Evolutionary conservation across 2,329 filamentous ascomycete genomes (phyloP).

Genomic region (Verticillium isaacii): DNA sequence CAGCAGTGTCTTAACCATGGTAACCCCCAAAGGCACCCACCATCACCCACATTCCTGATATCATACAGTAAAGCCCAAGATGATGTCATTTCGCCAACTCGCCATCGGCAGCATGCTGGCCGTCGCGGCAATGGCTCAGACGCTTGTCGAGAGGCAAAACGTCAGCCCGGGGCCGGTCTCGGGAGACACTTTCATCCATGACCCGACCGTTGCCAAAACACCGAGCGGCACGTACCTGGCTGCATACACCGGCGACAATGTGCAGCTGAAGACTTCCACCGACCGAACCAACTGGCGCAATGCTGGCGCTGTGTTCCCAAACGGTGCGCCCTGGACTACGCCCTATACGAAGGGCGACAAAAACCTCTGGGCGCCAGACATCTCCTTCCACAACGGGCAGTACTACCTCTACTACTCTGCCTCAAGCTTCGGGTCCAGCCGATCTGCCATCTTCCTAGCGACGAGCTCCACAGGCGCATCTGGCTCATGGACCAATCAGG

Average conservation of each 20-base stretch:
- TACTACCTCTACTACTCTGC: slow-evolving; percentile 28
- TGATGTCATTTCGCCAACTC: slow-evolving; percentile 14
- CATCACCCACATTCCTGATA: not conserved
- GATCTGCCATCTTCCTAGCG: slow-evolving; percentile 25
- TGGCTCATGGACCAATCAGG: slow-evolving; percentile 23
- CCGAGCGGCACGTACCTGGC: slow-evolving; percentile 20
- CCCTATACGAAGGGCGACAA: slow-evolving; percentile 21
- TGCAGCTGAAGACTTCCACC: slow-evolving; percentile 24
- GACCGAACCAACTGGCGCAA: slow-evolving; percentile 24
- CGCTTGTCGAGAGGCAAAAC: slow-evolving; percentile 6
- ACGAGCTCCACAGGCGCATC: slow-evolving; percentile 22
- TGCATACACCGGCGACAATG: slow-evolving; percentile 20
- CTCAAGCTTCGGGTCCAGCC: slow-evolving; percentile 20
- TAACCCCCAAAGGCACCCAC: not conserved
- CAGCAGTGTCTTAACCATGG: not conserved
- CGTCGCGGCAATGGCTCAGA: slow-evolving; percentile 9
- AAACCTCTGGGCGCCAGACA: slow-evolving; percentile 49
- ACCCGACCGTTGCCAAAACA: slow-evolving; percentile 23
- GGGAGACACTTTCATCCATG: slow-evolving; percentile 20
- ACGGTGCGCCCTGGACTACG: slow-evolving; percentile 24
- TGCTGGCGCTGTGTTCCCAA: slow-evolving; percentile 23
- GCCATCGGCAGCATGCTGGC: slow-evolving; percentile 17
- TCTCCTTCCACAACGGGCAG: slow-evolving; percentile 28
- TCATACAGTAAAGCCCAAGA: not conserved
- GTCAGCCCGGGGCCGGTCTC: slow-evolving; percentile 18